Conservation (phyloP, 495 filamentous ascomycete genomes). For the Chaetomium fimeti region DNA sequence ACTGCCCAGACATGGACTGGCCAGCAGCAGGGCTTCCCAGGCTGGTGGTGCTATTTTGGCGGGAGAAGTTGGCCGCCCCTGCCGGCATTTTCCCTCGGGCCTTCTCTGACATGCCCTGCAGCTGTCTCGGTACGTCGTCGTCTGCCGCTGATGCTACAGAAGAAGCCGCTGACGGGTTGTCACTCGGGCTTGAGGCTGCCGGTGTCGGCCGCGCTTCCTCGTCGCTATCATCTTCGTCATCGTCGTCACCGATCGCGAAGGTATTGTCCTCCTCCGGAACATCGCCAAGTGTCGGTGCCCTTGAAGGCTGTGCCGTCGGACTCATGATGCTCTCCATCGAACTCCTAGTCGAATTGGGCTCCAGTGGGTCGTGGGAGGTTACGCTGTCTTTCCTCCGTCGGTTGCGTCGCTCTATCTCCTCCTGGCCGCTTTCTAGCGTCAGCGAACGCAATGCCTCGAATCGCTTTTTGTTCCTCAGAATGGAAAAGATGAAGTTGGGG, state of each 20-base stretch:
- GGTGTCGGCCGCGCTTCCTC: slow-evolving; percentile 68
- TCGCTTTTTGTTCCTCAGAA: slow-evolving; percentile 74
- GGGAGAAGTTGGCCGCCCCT: slow-evolving; percentile 74
- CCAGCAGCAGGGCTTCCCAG: slow-evolving; percentile 62
- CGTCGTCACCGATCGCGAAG: slow-evolving; percentile 83
- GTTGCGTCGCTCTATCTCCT: slow-evolving; percentile 83
- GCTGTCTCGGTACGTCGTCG: slow-evolving; percentile 79
- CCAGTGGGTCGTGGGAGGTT: slow-evolving; percentile 45
- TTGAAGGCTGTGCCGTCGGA: slow-evolving; percentile 54
- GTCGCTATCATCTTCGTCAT: slow-evolving; percentile 81
- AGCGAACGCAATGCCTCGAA: slow-evolving; percentile 90
- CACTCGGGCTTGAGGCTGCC: slow-evolving; percentile 67
- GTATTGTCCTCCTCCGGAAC: slow-evolving; percentile 75
- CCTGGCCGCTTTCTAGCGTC: slow-evolving; percentile 91
- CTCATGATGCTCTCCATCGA: slow-evolving; percentile 73
- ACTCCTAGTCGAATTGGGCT: slow-evolving; percentile 51
- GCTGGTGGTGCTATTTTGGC: slow-evolving; percentile 89
- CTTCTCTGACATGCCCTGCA: slow-evolving; percentile 98
- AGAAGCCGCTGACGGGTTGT: slow-evolving; percentile 65
- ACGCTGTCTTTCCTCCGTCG: slow-evolving; percentile 69
- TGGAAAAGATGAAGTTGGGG: slow-evolving; percentile 73
- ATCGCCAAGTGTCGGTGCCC: slow-evolving; percentile 63
- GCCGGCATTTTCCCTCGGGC: slow-evolving; percentile 96
- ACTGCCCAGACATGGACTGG: slow-evolving; percentile 54
- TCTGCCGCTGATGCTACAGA: slow-evolving; percentile 62